Percentiles rank a stretch among this genome's conserved stretches.
Evolutionary conservation across 305 asterid species (phyloP).

Genomic region (Fraxinus velutina): DNA sequence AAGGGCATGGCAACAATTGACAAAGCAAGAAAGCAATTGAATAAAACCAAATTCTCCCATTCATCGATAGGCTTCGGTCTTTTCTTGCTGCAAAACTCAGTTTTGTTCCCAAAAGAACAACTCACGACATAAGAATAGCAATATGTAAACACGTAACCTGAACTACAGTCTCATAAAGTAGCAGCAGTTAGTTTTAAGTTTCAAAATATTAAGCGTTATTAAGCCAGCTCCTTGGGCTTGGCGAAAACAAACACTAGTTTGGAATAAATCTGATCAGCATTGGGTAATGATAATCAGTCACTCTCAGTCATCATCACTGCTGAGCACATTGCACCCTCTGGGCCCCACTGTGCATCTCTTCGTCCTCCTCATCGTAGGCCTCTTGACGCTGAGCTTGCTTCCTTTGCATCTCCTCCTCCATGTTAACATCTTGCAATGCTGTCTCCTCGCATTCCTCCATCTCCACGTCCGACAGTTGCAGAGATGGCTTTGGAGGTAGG

Average conservation of each 20-base stretch:
- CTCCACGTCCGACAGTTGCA: constrained; percentile 21
- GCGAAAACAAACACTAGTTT: background rate
- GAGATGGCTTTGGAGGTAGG: constrained; percentile 24
- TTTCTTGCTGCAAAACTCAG: background rate
- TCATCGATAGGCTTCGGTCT: background rate
- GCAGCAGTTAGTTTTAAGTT: background rate
- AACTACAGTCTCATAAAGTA: background rate
- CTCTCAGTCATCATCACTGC: background rate
- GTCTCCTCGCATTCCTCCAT: constrained; percentile 45
- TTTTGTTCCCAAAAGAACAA: background rate
- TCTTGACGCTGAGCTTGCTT: constrained; percentile 38
- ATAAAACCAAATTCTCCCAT: background rate
- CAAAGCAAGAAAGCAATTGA: background rate
- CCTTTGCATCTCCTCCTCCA: constrained; percentile 51
- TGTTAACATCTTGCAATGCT: constrained; percentile 37
- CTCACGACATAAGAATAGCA: background rate
- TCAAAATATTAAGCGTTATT: background rate
- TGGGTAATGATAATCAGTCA: background rate
- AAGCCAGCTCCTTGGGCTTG: background rate
- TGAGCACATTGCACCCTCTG: constrained; percentile 7
- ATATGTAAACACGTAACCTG: background rate
- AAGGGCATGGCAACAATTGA: background rate
- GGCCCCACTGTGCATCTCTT: constrained; percentile 19
- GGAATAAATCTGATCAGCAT: background rate
- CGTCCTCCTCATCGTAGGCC: constrained; percentile 40